Base-by-base conservation (phyloP, 306 rosid genomes). In the Bauhinia variegata region DNA sequence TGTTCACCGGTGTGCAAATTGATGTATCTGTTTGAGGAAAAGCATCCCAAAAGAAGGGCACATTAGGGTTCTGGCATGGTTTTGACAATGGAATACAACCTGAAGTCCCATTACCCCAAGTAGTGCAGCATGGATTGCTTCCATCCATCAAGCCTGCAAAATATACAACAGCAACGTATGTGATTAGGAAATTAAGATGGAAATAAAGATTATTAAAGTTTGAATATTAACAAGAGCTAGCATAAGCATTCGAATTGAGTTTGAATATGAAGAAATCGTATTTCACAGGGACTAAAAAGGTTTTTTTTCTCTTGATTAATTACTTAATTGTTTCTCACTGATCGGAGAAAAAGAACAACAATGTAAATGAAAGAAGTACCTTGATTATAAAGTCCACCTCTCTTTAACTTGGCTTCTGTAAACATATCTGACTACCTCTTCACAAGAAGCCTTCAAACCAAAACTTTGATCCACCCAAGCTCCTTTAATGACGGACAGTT, bases 21-120 rank as follows among this genome's bases (percentile, higher is more conserved):
- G 73, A 65, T 0, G 67, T 38, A 19, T 71, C 78, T 31, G 86
- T 78, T 0, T 75, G 73, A 73, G 80, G 88, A 73, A 3, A 75
- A 55, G 68, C 81, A 60, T 83, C 91, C 84, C 83, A 86, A 55
- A 83, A 86, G 73, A 75, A 65, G 72, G 73, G 55, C 9, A 55
- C 53, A 12, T 19, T 58, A 18, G 68, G 37, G 5, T 75, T 38
- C 0, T 2, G 1, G 65, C 88, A 83, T 3, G 85, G 76, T 52
- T 2, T 11, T 42, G 17, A 58, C 14, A 51, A 13, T 36, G 88
- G 86, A 53, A 86, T 73, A 43, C 88, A 81, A 36, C 8, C 80
- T 28, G 78, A 73, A 51, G 86, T 83, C 65, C 74, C 83, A 61
- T 86, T 76, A 19, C 0, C 23, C 85, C 65, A 76, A n/a, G 80